Evolutionary conservation across 2,329 filamentous ascomycete genomes (phyloP), one percentile per base, ranked within the genome.

Genomic region (Sporothrix pseudoabietina): DNA sequence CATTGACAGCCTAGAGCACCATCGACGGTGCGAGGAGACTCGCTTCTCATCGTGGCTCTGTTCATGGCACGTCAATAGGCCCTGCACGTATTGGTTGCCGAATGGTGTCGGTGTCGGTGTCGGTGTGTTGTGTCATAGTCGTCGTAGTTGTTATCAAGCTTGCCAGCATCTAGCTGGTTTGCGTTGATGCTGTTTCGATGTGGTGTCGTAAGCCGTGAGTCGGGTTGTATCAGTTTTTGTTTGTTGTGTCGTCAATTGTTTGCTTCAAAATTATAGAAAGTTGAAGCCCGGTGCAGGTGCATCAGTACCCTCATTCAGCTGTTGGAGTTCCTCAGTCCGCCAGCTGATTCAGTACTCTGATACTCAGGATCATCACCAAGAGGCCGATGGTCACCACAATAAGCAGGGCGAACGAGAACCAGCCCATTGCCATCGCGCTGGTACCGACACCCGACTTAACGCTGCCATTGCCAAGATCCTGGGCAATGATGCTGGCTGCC

Each of bases 381-480:
- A 98, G 83, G 72, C 95, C 96, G 79, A 98, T 96, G 68, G 95
- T 98, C 71, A 98, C 95, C 75, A 98, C 91, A 78, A 99, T 97
- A 76, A 99, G 87, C 71, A 98, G 82, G 30, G 93, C 92, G 80
- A 99, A 98, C 57, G 93, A 93, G 83, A 99, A 98, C 96, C 96
- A 99, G 74, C 96, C 96, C 79, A 99, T 87, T 22, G 98, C 93
- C 93, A 99, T 98, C 73, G 96, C 95, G 54, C 91, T 93, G 68
- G 93, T 94, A n/a, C 94, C 94, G 14, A 98, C 94, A 47, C 94
- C 94, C 73, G 91, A 93, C 81, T 87, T 90, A 73, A 98, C 93
- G 77, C 91, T 93, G 59, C 94, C 94, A 81, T 98, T 98, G 49
- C 92, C 94, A 77, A 98, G 89, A 79, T 97, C 94, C 85, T 97